Evolutionary conservation across 257 asterid genomes (phyloP), one percentile per base, ranked within the genome.

Genomic region (Ophiorrhiza pumila): DNA sequence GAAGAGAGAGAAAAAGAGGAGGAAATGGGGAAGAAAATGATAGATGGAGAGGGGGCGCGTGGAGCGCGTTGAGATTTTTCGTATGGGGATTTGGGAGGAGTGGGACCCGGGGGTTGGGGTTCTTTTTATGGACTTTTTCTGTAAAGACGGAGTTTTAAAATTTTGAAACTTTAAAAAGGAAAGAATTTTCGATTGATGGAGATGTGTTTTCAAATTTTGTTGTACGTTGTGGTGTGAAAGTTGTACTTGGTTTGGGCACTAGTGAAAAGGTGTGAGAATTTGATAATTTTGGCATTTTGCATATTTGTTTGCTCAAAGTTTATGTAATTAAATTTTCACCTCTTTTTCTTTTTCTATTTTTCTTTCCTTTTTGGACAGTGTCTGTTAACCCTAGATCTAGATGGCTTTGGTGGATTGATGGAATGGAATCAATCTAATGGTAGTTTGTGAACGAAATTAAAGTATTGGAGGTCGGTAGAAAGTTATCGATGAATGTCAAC

Each of bases 61-160:
- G 17, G 1, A 13, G 31, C 49, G 45, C 20, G 20, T 4, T 25
- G 29, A 29, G 60, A 12, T n/a, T 32, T 68, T 52, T 77, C 46
- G 77, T 13, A 56, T 20, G 45, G 22, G 12, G 1, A 10, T 20
- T 63, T 22, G 34, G 52, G 52, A 39, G 3, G 9, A 18, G 72
- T 31, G 72, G 60, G 72, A 1, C 72, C 72, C 60, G n/a, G n/a
- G n/a, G 27, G 7, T 68, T 17, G 46, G 22, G 42, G 60, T 52
- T 52, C n/a, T 55, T 37, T 37, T 37, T 37, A 37, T 31, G n/a
- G 1, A 49, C 56, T n/a, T 49, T 18, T 49, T 17, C 5, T 18
- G 0, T 49, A 3, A 8, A 29, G 7, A n/a, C 8, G 2, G 15
- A 5, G 15, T 55, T 57, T 57, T 13, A 11, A 57, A 57, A 27